A percentile compares a stretch with the other conserved stretches of the same genome.
phyloP scores from a whole-genome alignment of 2,329 filamentous ascomycete species.

The Pseudogymnoascus destructans region DNA sequence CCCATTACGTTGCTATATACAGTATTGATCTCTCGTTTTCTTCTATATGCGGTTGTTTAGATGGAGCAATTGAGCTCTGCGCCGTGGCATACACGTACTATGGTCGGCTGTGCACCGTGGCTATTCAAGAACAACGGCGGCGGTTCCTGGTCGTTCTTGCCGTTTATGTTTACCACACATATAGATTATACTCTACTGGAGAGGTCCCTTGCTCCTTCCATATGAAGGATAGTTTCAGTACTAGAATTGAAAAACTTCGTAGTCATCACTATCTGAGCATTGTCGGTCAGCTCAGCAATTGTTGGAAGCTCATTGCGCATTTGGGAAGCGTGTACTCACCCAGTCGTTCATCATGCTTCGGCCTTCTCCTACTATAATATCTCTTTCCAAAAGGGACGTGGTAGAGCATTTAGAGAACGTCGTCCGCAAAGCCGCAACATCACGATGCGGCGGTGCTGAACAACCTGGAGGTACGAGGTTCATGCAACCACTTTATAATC shows the following conservation, averaged over 20 bases:
- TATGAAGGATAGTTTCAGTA: neutral
- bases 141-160: neutral
- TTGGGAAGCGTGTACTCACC: neutral
- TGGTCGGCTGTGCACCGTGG: neutral
- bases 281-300: neutral
- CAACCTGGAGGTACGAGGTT: neutral
- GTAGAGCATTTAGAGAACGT: conserved; percentile 6
- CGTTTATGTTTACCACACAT: neutral
- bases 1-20: neutral
- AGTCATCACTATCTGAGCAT: neutral
- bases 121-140: neutral
- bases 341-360: neutral
- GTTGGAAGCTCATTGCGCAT: neutral
- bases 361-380: conserved; percentile 1
- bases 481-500: neutral
- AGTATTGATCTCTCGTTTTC: neutral
- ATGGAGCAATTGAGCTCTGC: neutral
- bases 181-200: neutral
- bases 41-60: neutral
- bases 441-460: neutral
- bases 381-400: conserved; percentile 5
- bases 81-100: neutral
- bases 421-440: neutral
- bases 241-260: neutral
- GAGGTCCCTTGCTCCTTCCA: neutral